These are phyloP conservation scores for Geranomyces variabilis DNA, from an alignment of 192 early-diverging fungal genomes.

Conservation along the genomic window DNA sequence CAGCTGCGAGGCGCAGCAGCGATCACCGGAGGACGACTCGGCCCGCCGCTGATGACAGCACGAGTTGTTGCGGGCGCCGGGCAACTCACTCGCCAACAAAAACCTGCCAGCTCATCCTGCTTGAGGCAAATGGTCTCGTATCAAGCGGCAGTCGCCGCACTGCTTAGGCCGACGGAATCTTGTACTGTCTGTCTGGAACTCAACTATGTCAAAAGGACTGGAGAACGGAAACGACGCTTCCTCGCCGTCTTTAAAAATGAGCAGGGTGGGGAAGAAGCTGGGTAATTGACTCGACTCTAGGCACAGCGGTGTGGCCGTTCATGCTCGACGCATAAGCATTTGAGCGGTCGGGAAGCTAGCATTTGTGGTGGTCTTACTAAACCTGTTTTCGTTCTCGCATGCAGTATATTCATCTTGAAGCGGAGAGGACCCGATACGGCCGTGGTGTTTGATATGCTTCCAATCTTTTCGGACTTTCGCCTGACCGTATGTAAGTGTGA, in stretches of 20 bases:
- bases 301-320: too few species aligned
- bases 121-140: too few species aligned
- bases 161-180: slow-evolving; percentile 29
- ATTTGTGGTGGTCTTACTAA: too few species aligned
- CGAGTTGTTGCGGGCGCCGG: too few species aligned
- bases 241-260: slow-evolving; percentile 28
- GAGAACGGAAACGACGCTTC: slow-evolving; percentile 26
- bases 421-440: slow-evolving; percentile 8
- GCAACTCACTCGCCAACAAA: too few species aligned
- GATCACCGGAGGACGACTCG: too few species aligned
- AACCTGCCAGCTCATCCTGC: too few species aligned
- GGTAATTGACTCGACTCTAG: too few species aligned
- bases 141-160: slow-evolving; percentile 26
- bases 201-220: slow-evolving; percentile 24
- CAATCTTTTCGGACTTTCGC: slow-evolving; percentile 33
- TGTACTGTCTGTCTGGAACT: slow-evolving; percentile 25
- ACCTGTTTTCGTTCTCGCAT: not conserved
- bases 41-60: too few species aligned
- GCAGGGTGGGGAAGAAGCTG: slow-evolving; percentile 38
- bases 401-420: slow-evolving; percentile 32
- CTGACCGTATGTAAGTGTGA: slow-evolving; percentile 32
- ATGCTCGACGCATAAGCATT: too few species aligned
- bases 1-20: too few species aligned
- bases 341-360: too few species aligned
- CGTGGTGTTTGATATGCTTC: slow-evolving; percentile 22